Conservation (phyloP, 2,329 filamentous ascomycete genomes). For the Pestalotiopsis fici region DNA sequence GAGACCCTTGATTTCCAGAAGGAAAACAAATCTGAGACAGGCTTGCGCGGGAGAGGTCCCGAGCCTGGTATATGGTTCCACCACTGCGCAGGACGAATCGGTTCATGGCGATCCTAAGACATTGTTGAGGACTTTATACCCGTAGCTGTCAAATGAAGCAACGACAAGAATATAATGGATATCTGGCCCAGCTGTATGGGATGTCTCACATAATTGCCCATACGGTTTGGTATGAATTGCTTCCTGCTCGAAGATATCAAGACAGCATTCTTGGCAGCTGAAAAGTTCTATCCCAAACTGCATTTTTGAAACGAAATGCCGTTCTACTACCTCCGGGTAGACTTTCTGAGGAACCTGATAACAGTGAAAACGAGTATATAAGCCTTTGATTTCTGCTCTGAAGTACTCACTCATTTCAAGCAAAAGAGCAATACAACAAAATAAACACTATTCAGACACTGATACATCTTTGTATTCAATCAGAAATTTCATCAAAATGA, state of each 20-base stretch:
- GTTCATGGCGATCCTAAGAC: neutral
- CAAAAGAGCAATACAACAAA: no score
- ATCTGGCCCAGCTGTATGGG: neutral
- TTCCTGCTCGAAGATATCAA: neutral
- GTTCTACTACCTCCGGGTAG: neutral
- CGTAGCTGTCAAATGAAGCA: neutral
- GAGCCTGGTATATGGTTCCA: neutral
- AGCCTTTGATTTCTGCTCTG: neutral
- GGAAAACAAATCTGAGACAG: neutral
- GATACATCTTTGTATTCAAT: no score
- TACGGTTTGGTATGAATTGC: neutral
- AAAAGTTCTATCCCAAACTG: neutral
- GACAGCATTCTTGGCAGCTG: neutral
- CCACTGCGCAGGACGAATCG: neutral
- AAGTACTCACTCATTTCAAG: no score
- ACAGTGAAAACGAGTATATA: neutral
- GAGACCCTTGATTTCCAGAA: neutral
- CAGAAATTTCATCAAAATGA: neutral
- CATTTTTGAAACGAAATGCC: neutral
- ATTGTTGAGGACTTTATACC: neutral
- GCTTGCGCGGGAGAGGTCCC: neutral
- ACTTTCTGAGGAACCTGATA: neutral
- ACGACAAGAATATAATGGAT: neutral
- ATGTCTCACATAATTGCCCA: neutral
- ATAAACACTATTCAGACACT: no score